Evolutionary conservation across 176 grass and related monocot genomes (phyloP).

Genomic region (Phragmites australis): DNA sequence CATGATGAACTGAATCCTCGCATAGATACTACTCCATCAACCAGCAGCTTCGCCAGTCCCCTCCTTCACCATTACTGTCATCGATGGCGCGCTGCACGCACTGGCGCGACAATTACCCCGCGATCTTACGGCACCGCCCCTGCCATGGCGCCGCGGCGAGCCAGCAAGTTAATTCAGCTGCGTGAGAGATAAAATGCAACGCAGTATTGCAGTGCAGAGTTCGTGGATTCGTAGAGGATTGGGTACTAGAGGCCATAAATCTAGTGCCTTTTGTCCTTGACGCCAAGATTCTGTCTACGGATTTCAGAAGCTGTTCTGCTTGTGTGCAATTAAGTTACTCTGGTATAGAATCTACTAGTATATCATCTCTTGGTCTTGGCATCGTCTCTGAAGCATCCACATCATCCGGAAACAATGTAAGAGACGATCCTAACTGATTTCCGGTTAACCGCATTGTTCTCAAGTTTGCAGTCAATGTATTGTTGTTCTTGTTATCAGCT

Average conservation of each 20-base stretch:
- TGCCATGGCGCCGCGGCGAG: neutral
- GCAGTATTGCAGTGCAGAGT: neutral
- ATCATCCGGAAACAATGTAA: neutral
- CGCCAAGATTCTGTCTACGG: constrained; percentile 24
- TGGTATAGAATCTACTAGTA: neutral
- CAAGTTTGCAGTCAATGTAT: neutral
- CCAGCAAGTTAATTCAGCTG: neutral
- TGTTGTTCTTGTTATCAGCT: neutral
- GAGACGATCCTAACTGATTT: no score
- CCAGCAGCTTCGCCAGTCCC: neutral
- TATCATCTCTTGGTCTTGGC: neutral
- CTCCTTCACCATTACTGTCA: constrained; percentile 15
- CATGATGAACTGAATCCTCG: constrained; percentile 42
- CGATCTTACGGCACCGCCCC: neutral
- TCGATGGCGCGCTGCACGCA: constrained; percentile 15
- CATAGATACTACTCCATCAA: constrained; percentile 20
- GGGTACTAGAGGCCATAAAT: neutral
- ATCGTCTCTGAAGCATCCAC: neutral
- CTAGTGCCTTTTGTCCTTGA: constrained; percentile 10
- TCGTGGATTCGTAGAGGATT: constrained; percentile 21
- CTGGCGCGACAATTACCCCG: neutral
- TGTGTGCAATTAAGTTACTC: neutral
- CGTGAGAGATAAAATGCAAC: neutral
- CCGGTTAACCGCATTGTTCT: neutral
- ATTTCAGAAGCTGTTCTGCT: neutral